Evolutionary conservation across 768 basidiomycete species (phyloP).

Genomic region (Podaxis sp.): DNA sequence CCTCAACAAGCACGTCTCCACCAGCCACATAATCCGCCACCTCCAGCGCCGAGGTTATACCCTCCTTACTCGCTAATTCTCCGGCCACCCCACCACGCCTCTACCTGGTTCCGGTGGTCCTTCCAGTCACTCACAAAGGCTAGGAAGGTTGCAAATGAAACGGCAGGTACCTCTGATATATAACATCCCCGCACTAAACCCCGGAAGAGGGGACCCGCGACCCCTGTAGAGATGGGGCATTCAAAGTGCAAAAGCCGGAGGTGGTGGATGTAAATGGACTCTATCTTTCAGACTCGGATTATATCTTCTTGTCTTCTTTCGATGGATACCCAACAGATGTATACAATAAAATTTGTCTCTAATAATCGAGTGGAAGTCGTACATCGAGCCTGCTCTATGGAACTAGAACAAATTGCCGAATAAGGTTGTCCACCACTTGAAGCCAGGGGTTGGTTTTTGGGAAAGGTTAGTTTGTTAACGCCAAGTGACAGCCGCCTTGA

Average conservation of each 20-base stretch:
- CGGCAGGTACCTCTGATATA: neutral
- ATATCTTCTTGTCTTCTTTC: neutral
- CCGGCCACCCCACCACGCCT: neutral
- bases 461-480: no score
- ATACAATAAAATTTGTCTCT: neutral
- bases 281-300: neutral
- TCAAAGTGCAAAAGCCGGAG: conserved; percentile 70
- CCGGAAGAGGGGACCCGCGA: conserved; percentile 24
- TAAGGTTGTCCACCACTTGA: no score
- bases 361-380: neutral
- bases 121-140: neutral
- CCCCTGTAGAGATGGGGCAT: conserved; percentile 97
- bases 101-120: conserved; percentile 4
- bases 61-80: neutral
- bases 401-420: no score
- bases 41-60: conserved; percentile 13
- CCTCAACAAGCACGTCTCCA: conserved; percentile 23
- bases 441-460: no score
- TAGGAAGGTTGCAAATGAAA: neutral
- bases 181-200: conserved; percentile 9
- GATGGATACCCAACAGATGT: neutral
- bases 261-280: conserved; percentile 63
- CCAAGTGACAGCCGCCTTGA: no score
- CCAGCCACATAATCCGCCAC: conserved; percentile 20
- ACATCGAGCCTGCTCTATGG: no score